These are phyloP conservation scores for Dioszegia hungarica DNA, from an alignment of 768 basidiomycete genomes.

Conservation along the genomic window DNA sequence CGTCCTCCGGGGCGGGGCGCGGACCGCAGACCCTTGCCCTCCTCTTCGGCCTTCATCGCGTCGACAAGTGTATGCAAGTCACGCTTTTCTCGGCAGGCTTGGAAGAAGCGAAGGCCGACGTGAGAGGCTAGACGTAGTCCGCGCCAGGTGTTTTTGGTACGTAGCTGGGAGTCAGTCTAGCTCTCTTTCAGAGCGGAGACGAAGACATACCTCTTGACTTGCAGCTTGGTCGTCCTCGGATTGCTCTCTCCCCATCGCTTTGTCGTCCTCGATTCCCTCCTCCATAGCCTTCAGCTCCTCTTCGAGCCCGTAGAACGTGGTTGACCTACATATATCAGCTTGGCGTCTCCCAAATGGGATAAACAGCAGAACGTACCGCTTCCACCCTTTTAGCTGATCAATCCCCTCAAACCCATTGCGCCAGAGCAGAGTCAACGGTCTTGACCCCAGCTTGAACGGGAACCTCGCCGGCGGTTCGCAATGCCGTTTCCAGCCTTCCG, in stretches of 20 bases:
- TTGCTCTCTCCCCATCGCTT: conserved; percentile 30
- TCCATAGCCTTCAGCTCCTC: conserved; percentile 24
- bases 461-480: conserved; percentile 21
- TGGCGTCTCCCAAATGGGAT: not conserved
- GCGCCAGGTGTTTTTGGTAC: conserved; percentile 31
- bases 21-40: not conserved
- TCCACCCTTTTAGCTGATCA: conserved; percentile 36
- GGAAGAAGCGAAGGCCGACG: conserved; percentile 23
- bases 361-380: conserved; percentile 17
- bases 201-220: conserved; percentile 17
- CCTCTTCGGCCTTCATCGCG: conserved; percentile 12
- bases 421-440: conserved; percentile 32
- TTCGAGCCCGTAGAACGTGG: conserved; percentile 19
- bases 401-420: conserved; percentile 26
- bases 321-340: conserved; percentile 12
- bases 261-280: conserved; percentile 34
- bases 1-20: not conserved
- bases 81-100: conserved; percentile 12
- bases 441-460: conserved; percentile 29
- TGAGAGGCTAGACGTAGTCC: conserved; percentile 23
- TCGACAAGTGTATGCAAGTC: conserved; percentile 21
- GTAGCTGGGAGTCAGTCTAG: conserved; percentile 8
- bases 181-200: not conserved
- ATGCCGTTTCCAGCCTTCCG: conserved; percentile 24
- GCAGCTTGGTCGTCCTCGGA: conserved; percentile 11